Percentiles rank a stretch among this genome's conserved stretches.
phyloP scores from a whole-genome alignment of 148 eudicot species.

The Hydrangea macrophylla region DNA sequence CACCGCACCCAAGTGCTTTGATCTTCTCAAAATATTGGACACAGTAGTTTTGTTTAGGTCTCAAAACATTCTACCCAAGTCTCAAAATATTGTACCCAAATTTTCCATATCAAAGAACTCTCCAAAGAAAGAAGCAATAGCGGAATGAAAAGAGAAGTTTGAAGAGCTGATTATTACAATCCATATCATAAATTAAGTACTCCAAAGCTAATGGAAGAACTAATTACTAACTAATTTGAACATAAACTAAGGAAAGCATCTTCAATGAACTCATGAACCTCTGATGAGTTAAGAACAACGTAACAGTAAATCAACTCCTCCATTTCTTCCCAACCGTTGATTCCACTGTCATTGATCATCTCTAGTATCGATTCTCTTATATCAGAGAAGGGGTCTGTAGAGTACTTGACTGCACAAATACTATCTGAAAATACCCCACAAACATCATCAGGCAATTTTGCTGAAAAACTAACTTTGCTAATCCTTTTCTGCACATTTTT shows the following conservation, averaged over 20 bases:
- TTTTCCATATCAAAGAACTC: no score
- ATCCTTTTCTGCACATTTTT: constrained; percentile 9
- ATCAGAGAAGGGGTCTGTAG: constrained; percentile 46
- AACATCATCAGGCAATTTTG: constrained; percentile 52
- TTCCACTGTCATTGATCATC: constrained; percentile 42
- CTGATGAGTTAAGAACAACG: constrained; percentile 52
- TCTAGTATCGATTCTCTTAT: constrained; percentile 50
- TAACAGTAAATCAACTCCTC: constrained; percentile 76
- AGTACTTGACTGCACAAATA: constrained; percentile 51
- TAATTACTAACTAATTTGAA: no score
- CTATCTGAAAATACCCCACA: constrained; percentile 36
- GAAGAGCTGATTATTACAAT: no score
- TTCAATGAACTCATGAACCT: constrained; percentile 42
- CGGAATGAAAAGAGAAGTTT: no score
- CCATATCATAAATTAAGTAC: no score
- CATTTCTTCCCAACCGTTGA: constrained; percentile 52
- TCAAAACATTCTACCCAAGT: no score
- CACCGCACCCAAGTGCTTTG: no score
- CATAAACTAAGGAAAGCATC: constrained; percentile 62
- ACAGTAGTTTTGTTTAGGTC: no score
- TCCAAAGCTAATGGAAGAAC: no score
- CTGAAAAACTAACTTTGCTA: constrained; percentile 57
- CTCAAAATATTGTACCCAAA: no score
- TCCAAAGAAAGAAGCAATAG: no score
- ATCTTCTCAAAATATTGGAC: no score